Evolutionary conservation across 805 yeast genomes (phyloP).

Genomic region (Kodamaea laetipori): DNA sequence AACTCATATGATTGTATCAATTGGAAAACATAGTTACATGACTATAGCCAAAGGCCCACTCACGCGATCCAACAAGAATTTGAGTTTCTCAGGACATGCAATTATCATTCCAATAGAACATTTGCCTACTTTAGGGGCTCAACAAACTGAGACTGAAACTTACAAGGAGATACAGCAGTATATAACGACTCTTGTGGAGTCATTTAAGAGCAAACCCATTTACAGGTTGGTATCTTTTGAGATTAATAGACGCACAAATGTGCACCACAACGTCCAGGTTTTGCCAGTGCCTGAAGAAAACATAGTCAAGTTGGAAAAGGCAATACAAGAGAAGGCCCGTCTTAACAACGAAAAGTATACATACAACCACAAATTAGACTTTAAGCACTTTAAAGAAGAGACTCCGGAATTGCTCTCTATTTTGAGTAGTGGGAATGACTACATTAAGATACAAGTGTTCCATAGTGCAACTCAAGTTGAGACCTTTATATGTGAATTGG

Average conservation of each 20-base stretch:
- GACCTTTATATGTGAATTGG: conserved; percentile 22
- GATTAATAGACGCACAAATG: conserved; percentile 60
- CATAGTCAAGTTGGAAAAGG: conserved; percentile 44
- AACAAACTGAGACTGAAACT: conserved; percentile 47
- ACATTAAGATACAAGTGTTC: conserved; percentile 36
- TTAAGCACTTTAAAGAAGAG: conserved; percentile 33
- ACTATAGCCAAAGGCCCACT: conserved; percentile 89
- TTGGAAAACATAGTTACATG: conserved; percentile 65
- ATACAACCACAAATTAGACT: conserved; percentile 46
- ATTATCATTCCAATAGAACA: conserved; percentile 80
- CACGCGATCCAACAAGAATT: conserved; percentile 48
- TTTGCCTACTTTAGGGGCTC: conserved; percentile 43
- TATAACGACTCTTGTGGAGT: conserved; percentile 49
- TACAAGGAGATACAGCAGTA: conserved; percentile 36
- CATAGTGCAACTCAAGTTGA: conserved; percentile 19
- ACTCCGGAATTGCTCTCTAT: conserved; percentile 22
- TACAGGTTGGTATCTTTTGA: conserved; percentile 67
- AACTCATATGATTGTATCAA: conserved; percentile 76
- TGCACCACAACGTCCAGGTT: conserved; percentile 79
- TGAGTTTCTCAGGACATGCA: conserved; percentile 77
- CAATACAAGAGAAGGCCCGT: conserved; percentile 45
- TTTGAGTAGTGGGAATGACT: conserved; percentile 34
- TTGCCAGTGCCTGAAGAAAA: conserved; percentile 61
- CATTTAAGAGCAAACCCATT: conserved; percentile 46
- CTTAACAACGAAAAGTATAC: conserved; percentile 51